These are phyloP conservation scores for Spinacia oleracea DNA, from an alignment of 179 eudicot species.

Conservation along the genomic window DNA sequence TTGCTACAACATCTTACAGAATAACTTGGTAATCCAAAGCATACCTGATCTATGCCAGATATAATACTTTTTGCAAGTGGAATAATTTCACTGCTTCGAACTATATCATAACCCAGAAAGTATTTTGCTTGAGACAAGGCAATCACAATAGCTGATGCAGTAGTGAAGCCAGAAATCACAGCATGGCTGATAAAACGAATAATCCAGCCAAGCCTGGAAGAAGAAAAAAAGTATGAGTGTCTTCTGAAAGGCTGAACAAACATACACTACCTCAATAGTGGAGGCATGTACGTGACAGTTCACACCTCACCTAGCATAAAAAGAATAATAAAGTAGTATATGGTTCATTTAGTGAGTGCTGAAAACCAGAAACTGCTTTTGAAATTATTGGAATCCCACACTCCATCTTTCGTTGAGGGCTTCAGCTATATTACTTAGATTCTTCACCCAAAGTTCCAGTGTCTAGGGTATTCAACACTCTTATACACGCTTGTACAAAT, in stretches of 20 bases:
- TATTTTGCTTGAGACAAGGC: constrained; percentile 96
- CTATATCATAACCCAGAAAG: constrained; percentile 85
- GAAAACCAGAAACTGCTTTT: neutral
- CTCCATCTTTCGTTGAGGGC: neutral
- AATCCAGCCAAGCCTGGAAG: constrained; percentile 91
- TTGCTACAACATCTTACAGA: neutral
- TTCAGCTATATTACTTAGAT: neutral
- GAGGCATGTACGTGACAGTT: neutral
- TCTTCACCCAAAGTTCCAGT: neutral
- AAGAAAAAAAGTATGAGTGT: constrained; percentile 15
- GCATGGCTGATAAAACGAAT: constrained; percentile 98
- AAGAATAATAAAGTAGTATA: neutral
- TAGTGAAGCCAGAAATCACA: constrained; percentile 98
- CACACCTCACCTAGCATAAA: neutral
- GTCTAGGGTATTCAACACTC: neutral
- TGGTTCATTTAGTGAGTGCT: neutral
- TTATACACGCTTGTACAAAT: neutral
- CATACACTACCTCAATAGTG: constrained; percentile 7
- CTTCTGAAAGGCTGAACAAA: constrained; percentile 9
- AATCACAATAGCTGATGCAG: constrained; percentile 95
- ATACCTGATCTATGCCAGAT: constrained; percentile 76
- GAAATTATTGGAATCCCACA: neutral
- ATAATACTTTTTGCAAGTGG: constrained; percentile 81
- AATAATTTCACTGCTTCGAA: constrained; percentile 79
- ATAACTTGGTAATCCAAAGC: constrained; percentile 16